Evolutionary conservation across 2,329 filamentous ascomycete species (phyloP), one percentile per base, ranked within the genome.

Genomic region (Neocucurbitaria cava): DNA sequence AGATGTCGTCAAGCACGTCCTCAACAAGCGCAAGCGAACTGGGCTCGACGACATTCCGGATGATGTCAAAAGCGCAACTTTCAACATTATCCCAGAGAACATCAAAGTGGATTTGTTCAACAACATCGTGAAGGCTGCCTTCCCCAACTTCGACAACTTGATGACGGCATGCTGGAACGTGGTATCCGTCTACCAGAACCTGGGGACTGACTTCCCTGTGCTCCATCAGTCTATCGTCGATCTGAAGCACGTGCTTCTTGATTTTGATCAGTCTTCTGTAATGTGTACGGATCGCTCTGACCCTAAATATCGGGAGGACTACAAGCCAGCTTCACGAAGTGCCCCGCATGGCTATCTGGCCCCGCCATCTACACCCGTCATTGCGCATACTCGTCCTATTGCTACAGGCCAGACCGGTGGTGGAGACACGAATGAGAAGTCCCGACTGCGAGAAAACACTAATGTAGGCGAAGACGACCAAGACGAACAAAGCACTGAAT

Each of bases 151-250:
- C 46, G 66, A 73, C 38, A 66, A 69, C 31, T 26, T 73, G 41
- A 63, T 73, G 57, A 65, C 62, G 42, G 70, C 71, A 13, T 58
- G 65, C 0, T 73, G 70, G 70, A 74, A 73, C 30, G 65, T 70
- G 3, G 61, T 72, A 3, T 65, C 63, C 0, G 56, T 74, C n/a
- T 70, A 72, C 45, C 52, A 58, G 17, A 54, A 63, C 17, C 52
- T 63, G 1, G 70, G 69, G 0, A 69, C 58, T 11, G 66, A 73
- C 45, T 67, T 67, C 20, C 53, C 61, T 1, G 68, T 65, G 9
- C 58, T 74, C 10, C 65, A 72, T 39, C 56, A 49, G 5, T 58
- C 61, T 1, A 63, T 73, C 3, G 56, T 58, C 1, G 65, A 68
- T 8, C 52, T 74, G n/a, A 64, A 68, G 18, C 43, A 53, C 6